Evolutionary conservation across 129 eudicot species (phyloP), one percentile per base, ranked within the genome.

Genomic region (Saposhnikovia divaricata): DNA sequence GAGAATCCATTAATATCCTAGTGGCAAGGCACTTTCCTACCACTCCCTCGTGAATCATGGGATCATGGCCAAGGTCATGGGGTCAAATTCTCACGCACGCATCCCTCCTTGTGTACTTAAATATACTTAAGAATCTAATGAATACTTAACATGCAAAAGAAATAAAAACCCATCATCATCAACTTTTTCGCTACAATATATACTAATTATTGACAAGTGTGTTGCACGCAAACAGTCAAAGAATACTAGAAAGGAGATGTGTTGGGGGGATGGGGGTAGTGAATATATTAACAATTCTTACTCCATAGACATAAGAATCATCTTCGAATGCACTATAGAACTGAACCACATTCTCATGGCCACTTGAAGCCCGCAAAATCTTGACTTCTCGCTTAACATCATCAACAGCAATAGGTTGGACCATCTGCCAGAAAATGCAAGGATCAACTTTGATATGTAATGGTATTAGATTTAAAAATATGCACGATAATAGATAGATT

Each of bases 271-370:
- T 38, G 40, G 40, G 40, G 40, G 40, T 38, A 16, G 55, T 3
- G 55, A 16, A 57, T 53, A 57, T 53, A 55, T 63, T 42, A 78
- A 59, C 45, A 74, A 76, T 80, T 91, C 98, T 87, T 94, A 94
- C 98, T 94, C 98, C 98, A 94, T 94, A 6, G 87, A 94, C 98
- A 74, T 91, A 91, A 68, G 91, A 88, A 69, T 90, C 96, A 82
- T 94, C 98, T 82, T 91, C 98, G 76, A 91, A 93, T 40, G 98
- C 93, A 78, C 87, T 87, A 81, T 89, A 74, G 86, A 91, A 94
- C 86, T 94, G 97, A 79, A 94, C 98, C 79, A 94, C 98, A 82
- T 94, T 94, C 86, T 94, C 97, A 76, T 94, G 97, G 47, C 98
- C 98, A 78, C 91, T 86, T 82, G 90, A 89, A 51, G 96, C 98